Conservation (phyloP, 768 basidiomycete species). For the Lentinula guzmanii region DNA sequence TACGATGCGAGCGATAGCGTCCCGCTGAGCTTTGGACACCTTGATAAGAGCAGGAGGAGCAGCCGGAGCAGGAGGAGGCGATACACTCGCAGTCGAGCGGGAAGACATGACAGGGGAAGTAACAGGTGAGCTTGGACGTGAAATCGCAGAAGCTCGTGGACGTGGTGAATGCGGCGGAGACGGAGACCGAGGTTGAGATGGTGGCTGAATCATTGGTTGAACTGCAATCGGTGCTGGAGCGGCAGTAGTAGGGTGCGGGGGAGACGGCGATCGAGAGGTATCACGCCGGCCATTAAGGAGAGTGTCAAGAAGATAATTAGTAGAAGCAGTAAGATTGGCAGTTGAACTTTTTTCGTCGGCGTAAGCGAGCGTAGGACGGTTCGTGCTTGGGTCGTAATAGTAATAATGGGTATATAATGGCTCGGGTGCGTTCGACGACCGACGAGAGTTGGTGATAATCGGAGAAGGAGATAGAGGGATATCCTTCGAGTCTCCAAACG, state of each 20-base stretch:
- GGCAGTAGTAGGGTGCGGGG: neutral
- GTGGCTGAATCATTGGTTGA: neutral
- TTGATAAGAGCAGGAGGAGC: neutral
- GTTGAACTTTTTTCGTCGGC: constrained; percentile 4
- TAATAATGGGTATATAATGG: constrained; percentile 7
- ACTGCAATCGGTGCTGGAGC: neutral
- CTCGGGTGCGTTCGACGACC: neutral
- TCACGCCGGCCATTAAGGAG: constrained; percentile 3
- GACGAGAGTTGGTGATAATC: neutral
- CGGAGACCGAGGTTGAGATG: neutral
- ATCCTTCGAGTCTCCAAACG: constrained; percentile 5
- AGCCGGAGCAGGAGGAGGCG: neutral
- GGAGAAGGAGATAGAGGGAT: neutral
- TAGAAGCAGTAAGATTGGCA: constrained; percentile 3
- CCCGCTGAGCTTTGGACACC: neutral
- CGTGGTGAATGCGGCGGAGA: constrained; percentile 6
- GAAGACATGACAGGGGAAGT: neutral
- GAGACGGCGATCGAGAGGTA: constrained; percentile 1
- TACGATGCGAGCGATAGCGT: constrained; percentile 4
- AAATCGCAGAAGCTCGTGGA: constrained; percentile 2
- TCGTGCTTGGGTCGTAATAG: constrained; percentile 6
- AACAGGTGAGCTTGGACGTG: neutral
- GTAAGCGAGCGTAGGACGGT: constrained; percentile 8
- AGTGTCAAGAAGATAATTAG: constrained; percentile 3
- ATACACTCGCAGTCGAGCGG: neutral